These are phyloP conservation scores for Hyphopichia homilentoma DNA, from an alignment of 805 yeast species.

Conservation along the genomic window DNA sequence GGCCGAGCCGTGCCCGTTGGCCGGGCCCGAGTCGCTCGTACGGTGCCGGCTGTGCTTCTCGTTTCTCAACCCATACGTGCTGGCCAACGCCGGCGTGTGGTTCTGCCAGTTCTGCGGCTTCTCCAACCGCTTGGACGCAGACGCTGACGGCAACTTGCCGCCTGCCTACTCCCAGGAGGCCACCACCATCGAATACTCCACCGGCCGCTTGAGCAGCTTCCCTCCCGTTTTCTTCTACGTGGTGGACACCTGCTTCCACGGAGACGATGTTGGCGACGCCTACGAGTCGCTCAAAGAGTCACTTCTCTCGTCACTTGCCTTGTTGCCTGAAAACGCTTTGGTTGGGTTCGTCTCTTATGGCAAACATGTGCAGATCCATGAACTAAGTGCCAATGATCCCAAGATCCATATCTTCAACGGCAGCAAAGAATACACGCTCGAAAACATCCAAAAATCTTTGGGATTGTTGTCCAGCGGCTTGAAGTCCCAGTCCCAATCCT, in stretches of 20 bases:
- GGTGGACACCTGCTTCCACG: slow-evolving; percentile 54
- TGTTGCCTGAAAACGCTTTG: slow-evolving; percentile 52
- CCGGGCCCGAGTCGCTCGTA: slow-evolving; percentile 34
- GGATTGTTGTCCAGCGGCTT: slow-evolving; percentile 38
- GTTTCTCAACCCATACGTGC: slow-evolving; percentile 50
- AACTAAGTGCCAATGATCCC: slow-evolving; percentile 33
- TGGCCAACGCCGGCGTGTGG: slow-evolving; percentile 42
- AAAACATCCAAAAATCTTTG: slow-evolving; percentile 42
- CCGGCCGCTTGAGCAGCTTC: slow-evolving; percentile 33
- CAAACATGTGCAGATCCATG: slow-evolving; percentile 56
- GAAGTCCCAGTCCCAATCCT: slow-evolving; percentile 6
- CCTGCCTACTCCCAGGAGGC: slow-evolving; percentile 35
- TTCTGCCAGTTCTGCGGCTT: slow-evolving; percentile 53
- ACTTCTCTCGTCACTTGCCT: slow-evolving; percentile 38
- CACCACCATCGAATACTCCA: slow-evolving; percentile 52
- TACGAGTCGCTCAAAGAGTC: slow-evolving; percentile 47
- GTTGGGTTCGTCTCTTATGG: slow-evolving; percentile 61
- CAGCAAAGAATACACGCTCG: slow-evolving; percentile 44
- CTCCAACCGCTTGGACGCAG: slow-evolving; percentile 39
- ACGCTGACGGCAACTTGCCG: slow-evolving; percentile 19
- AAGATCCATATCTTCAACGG: slow-evolving; percentile 54
- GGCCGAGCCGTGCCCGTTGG: slow-evolving; percentile 22
- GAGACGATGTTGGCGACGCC: slow-evolving; percentile 44
- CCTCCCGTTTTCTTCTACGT: slow-evolving; percentile 51
- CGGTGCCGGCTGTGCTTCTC: slow-evolving; percentile 54